Base-by-base conservation (phyloP, 1,139 yeast genomes). In the Candida sp. region DNA sequence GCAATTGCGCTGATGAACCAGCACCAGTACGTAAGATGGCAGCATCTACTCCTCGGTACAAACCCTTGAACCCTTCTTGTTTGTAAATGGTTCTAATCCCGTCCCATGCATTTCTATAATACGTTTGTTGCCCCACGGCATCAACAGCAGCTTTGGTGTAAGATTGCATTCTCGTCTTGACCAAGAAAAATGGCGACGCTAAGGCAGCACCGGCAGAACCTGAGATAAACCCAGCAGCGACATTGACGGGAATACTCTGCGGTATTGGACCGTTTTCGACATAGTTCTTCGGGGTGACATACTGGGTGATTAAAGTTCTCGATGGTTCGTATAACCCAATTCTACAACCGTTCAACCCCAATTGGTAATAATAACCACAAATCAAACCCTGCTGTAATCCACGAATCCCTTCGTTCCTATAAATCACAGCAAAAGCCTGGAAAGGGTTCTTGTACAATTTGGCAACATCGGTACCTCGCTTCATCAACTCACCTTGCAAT, bases 131-230 rank as follows among this genome's bases (percentile, higher is more conserved):
- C 39, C 99, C 99, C 19, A 30, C 33, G 33, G 33, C 33, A 6
- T 45, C 43, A 1, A 68, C 56, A 1, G 54, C 49, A 3, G 64
- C 57, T 43, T 61, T 60, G 6, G 95, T 83, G 62, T 79, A 91
- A 2, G 97, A 85, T 68, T 93, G 99, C 96, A 93, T 89, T 70
- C 99, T 77, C 1, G 98, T 95, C 68, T 93, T 93, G 55, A 93
- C 82, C 52, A 93, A 77, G 61, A 88, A 93, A 58, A 93, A 79
- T 4, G 99, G 99, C 4, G 96, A 89, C 5, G 97, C 97, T 37
- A 85, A 57, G 19, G 87, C 70, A 8, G 98, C 97, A 43, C 99
- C 99, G 45, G 90, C 82, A 36, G 86, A 78, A 41, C 99, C 99
- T 2, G 96, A 83, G 9, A 80, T 55, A 21, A 88, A 87, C 49